These are phyloP conservation scores for Fraxinus excelsior DNA, from an alignment of 257 asterid genomes.

Conservation along the genomic window DNA sequence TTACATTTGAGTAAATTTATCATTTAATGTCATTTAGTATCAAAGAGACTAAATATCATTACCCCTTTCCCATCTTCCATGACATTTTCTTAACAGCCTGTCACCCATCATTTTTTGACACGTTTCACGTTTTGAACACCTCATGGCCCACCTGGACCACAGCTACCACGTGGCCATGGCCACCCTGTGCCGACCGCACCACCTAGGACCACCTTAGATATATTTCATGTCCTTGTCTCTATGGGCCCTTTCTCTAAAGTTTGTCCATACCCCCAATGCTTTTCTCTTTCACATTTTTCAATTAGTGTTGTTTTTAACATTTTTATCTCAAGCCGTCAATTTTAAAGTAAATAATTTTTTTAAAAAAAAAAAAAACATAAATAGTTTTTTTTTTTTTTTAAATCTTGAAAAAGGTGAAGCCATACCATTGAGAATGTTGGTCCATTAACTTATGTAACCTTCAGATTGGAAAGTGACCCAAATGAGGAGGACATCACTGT, in stretches of 20 bases:
- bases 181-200: conserved; percentile 72
- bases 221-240: conserved; percentile 61
- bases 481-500: conserved; percentile 68
- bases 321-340: conserved; percentile 22
- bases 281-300: conserved; percentile 13
- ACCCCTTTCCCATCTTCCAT: conserved; percentile 5
- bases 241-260: conserved; percentile 60
- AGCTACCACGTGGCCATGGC: conserved; percentile 75
- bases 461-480: conserved; percentile 74
- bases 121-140: conserved; percentile 31
- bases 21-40: not conserved
- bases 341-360: too few species aligned
- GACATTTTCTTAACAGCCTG: conserved; percentile 42
- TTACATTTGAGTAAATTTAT: too few species aligned
- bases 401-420: conserved; percentile 55
- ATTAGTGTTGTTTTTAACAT: not conserved
- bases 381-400: too few species aligned
- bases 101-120: conserved; percentile 38
- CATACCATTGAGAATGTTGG: conserved; percentile 96
- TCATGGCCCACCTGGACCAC: conserved; percentile 68
- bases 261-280: conserved; percentile 38
- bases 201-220: conserved; percentile 70
- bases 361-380: too few species aligned
- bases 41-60: not conserved
- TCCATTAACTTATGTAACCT: conserved; percentile 53